These are phyloP conservation scores for Xerocomus nothofagi DNA, from an alignment of 1,284 basidiomycete genomes.

Conservation along the genomic window DNA sequence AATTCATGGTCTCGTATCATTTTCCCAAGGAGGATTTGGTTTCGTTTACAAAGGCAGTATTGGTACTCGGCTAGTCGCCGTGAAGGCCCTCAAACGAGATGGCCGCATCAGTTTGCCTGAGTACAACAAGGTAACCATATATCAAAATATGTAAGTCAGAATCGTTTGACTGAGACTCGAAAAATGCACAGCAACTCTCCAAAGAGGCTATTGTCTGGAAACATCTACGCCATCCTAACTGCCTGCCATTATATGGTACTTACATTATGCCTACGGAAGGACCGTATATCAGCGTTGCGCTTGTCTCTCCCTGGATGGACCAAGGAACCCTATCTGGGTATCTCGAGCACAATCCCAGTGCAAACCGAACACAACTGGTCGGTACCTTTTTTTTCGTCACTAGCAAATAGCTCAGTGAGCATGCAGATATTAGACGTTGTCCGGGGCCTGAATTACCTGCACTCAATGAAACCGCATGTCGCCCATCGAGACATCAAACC, in stretches of 20 bases:
- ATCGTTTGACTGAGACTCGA: background rate
- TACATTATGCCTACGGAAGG: slow-evolving; percentile 7
- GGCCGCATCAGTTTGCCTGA: background rate
- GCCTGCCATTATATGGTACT: slow-evolving; percentile 28
- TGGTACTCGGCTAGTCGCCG: slow-evolving; percentile 24
- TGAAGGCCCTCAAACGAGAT: slow-evolving; percentile 20
- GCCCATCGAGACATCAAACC: slow-evolving; percentile 33
- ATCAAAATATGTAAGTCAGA: background rate
- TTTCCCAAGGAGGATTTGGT: slow-evolving; percentile 23
- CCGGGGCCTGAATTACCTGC: slow-evolving; percentile 26
- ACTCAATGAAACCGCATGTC: slow-evolving; percentile 28
- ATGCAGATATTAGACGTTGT: slow-evolving; percentile 26
- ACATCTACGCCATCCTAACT: slow-evolving; percentile 29
- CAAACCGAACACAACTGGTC: slow-evolving; percentile 23
- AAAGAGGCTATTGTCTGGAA: slow-evolving; percentile 31
- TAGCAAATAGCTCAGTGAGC: background rate
- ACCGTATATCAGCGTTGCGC: slow-evolving; percentile 3
- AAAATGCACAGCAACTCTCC: slow-evolving; percentile 14
- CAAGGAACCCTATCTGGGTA: slow-evolving; percentile 25
- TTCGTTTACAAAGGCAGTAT: slow-evolving; percentile 19
- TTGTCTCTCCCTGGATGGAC: slow-evolving; percentile 36
- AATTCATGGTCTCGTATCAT: slow-evolving; percentile 4
- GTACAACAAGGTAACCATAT: slow-evolving; percentile 21
- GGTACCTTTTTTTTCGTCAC: background rate
- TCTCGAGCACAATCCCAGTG: slow-evolving; percentile 16